A percentile compares a stretch with the other conserved stretches of the same genome.
phyloP scores from a whole-genome alignment of 2,329 filamentous ascomycete genomes.

The Daldinia sp. region DNA sequence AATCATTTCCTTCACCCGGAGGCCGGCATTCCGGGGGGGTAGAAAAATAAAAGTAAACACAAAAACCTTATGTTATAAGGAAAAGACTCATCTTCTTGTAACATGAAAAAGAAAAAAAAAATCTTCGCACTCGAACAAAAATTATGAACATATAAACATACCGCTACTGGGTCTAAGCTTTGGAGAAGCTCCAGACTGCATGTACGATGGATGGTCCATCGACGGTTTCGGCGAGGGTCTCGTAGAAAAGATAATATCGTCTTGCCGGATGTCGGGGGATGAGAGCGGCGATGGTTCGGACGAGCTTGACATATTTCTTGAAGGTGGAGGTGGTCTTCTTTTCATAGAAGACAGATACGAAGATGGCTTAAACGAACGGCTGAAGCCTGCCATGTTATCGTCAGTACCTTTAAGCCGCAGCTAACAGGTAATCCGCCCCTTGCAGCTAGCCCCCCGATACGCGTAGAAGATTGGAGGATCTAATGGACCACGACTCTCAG shows the following conservation, averaged over 20 bases:
- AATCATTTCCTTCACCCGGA: conserved; percentile 31
- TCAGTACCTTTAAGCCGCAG: conserved; percentile 22
- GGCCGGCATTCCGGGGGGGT: conserved; percentile 14
- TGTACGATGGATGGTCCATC: conserved; percentile 35
- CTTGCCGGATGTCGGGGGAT: conserved; percentile 47
- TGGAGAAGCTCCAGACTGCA: conserved; percentile 31
- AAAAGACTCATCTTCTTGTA: conserved; percentile 2
- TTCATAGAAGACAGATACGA: conserved; percentile 58
- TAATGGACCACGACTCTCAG: conserved; percentile 18
- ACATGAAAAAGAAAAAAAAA: neutral
- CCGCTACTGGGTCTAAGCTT: conserved; percentile 40
- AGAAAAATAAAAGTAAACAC: conserved; percentile 1
- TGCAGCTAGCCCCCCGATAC: conserved; percentile 21
- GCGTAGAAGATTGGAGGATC: conserved; percentile 9
- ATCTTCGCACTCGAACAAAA: conserved; percentile 12
- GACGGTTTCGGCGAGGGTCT: conserved; percentile 49
- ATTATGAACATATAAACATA: conserved; percentile 33
- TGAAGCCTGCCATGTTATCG: conserved; percentile 60
- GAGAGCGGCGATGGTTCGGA: conserved; percentile 59
- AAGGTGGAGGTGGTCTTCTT: conserved; percentile 59
- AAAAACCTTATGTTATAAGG: neutral
- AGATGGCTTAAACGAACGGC: conserved; percentile 63
- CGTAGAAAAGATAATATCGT: conserved; percentile 56
- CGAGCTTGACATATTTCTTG: conserved; percentile 61
- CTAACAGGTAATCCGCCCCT: conserved; percentile 15